Conservation (phyloP, 2,329 filamentous ascomycete genomes). For the Claviceps quebecensis region DNA sequence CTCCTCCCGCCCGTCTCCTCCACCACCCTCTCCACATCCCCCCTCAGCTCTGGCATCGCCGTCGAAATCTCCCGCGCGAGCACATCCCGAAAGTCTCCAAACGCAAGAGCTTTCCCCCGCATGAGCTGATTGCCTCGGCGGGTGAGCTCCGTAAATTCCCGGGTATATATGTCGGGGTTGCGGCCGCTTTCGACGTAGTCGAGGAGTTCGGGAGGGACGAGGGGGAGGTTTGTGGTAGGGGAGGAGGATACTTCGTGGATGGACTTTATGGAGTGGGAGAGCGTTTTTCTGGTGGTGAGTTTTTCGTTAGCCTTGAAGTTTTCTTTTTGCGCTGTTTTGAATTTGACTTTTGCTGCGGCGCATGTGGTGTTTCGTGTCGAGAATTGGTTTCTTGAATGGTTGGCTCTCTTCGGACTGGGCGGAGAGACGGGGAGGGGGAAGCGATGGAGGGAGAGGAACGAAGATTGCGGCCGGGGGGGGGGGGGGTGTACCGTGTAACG, state of each 20-base stretch:
- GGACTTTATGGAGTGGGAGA: constrained; percentile 24
- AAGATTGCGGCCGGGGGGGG: no score
- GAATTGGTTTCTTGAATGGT: no score
- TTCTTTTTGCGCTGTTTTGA: not conserved
- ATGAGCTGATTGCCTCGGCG: constrained; percentile 52
- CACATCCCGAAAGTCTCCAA: constrained; percentile 45
- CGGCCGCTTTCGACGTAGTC: constrained; percentile 58
- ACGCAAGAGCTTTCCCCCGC: constrained; percentile 49
- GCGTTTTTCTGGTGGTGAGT: constrained; percentile 21
- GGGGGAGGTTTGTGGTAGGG: constrained; percentile 28
- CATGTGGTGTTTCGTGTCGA: no score
- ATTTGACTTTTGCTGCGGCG: not conserved
- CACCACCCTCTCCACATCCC: constrained; percentile 37
- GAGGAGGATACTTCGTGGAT: constrained; percentile 27
- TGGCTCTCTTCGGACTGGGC: no score
- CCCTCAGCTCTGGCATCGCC: constrained; percentile 45
- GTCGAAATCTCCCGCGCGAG: constrained; percentile 43
- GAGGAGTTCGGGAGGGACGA: constrained; percentile 47
- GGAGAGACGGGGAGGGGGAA: no score
- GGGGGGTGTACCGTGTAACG: no score
- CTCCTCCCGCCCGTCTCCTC: constrained; percentile 29
- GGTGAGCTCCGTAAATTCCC: constrained; percentile 58
- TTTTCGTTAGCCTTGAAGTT: not conserved
- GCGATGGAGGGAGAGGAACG: no score
- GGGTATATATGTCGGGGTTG: constrained; percentile 61